phyloP scores from a whole-genome alignment of 1,284 basidiomycete genomes.

The Ceratobasidium sp. region DNA sequence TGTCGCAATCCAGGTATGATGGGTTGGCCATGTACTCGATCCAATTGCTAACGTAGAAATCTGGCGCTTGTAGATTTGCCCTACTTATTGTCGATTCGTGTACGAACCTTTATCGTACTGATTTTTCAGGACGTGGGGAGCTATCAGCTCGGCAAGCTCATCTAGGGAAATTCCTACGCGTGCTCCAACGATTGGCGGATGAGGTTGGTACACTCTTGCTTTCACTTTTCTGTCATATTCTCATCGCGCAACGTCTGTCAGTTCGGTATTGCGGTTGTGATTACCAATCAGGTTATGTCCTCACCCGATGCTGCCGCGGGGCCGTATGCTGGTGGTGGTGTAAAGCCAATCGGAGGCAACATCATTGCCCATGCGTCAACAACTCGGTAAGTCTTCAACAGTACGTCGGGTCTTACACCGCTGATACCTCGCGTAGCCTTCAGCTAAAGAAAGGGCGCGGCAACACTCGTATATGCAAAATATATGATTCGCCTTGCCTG shows the following conservation, averaged over 20 bases:
- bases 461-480: conserved; percentile 92
- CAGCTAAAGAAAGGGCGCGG: conserved; percentile 94
- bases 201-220: conserved; percentile 65
- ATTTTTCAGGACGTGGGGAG: conserved; percentile 95
- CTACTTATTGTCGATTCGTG: conserved; percentile 96
- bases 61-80: conserved; percentile 73
- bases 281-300: conserved; percentile 99
- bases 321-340: conserved; percentile 87
- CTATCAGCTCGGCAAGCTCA: conserved; percentile 95
- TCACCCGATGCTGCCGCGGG: conserved; percentile 93
- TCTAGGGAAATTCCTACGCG: conserved; percentile 95
- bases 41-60: too few species aligned
- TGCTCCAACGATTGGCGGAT: conserved; percentile 91
- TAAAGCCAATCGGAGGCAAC: conserved; percentile 97
- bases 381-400: conserved; percentile 66
- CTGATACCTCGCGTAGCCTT: conserved; percentile 59
- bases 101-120: conserved; percentile 94
- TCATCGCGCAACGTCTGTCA: conserved; percentile 51
- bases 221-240: conserved; percentile 39
- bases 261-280: conserved; percentile 97
- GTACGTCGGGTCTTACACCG: neutral
- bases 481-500: conserved; percentile 97
- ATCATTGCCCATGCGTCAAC: conserved; percentile 97
- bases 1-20: conserved; percentile 91
- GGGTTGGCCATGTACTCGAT: neutral